phyloP scores from a whole-genome alignment of 1,284 basidiomycete species.

The Moesziomyces globuligerus region DNA sequence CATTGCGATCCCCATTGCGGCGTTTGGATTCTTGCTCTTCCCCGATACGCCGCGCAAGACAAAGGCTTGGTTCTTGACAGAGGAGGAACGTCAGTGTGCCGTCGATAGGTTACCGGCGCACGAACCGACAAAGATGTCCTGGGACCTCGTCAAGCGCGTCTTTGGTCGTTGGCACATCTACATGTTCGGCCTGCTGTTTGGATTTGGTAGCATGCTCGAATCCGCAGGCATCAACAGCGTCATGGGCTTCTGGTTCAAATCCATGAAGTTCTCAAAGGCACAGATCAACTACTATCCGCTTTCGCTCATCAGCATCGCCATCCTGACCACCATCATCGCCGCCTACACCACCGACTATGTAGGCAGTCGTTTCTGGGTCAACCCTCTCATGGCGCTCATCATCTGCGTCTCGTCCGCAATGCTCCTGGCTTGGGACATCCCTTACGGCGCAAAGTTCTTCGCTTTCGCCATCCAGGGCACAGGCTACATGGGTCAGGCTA shows the following conservation, averaged over 20 bases:
- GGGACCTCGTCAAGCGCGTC: constrained; percentile 70
- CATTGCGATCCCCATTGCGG: constrained; percentile 75
- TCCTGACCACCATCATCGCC: constrained; percentile 38
- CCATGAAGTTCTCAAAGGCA: constrained; percentile 52
- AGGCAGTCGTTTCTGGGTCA: constrained; percentile 36
- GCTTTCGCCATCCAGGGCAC: constrained; percentile 58
- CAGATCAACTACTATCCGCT: constrained; percentile 53
- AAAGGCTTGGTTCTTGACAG: constrained; percentile 74
- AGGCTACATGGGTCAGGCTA: constrained; percentile 60
- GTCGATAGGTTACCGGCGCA: constrained; percentile 66
- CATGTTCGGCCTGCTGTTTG: constrained; percentile 68
- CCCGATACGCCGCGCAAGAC: constrained; percentile 77
- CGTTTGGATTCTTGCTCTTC: constrained; percentile 79
- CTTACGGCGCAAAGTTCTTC: constrained; percentile 52
- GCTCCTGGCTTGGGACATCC: constrained; percentile 53
- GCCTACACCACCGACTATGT: constrained; percentile 43
- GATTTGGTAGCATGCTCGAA: constrained; percentile 76
- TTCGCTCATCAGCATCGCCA: constrained; percentile 43
- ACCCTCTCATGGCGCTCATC: constrained; percentile 41
- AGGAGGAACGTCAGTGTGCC: constrained; percentile 70
- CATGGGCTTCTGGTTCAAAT: constrained; percentile 80
- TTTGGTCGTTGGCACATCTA: constrained; percentile 73
- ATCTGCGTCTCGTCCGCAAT: constrained; percentile 40
- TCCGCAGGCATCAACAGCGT: constrained; percentile 78
- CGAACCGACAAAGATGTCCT: constrained; percentile 69